Evolutionary conservation across 176 grass and related monocot genomes (phyloP).

Genomic region (Tillandsia fasciculata): DNA sequence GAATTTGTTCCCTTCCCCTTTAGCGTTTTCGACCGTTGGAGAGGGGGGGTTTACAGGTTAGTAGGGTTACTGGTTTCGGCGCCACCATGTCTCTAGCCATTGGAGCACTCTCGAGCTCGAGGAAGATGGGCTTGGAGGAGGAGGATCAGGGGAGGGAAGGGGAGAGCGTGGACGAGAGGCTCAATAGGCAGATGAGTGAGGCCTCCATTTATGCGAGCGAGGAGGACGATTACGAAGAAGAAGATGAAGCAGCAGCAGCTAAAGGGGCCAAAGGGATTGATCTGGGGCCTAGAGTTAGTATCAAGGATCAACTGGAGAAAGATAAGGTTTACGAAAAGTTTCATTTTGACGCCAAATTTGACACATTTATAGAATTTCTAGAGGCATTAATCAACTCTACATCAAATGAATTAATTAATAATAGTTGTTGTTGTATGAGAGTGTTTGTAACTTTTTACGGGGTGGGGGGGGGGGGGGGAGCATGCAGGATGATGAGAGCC

Average conservation of each 20-base stretch:
- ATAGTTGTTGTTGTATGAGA: neutral
- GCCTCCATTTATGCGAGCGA: neutral
- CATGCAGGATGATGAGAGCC: conserved; percentile 37
- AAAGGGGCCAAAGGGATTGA: conserved; percentile 10
- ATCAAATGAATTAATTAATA: neutral
- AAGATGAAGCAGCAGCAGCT: neutral
- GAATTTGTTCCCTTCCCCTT: too few species aligned
- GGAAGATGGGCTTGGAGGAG: conserved; percentile 15
- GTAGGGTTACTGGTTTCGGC: too few species aligned
- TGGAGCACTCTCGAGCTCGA: conserved; percentile 12
- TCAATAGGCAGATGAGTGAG: neutral
- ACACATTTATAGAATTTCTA: too few species aligned
- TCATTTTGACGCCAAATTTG: neutral
- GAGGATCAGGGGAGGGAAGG: neutral
- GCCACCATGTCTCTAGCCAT: conserved; percentile 13
- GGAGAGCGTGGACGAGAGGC: neutral
- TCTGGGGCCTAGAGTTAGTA: conserved; percentile 20
- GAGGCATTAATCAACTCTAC: neutral
- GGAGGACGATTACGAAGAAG: conserved; percentile 16
- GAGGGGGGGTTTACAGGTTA: too few species aligned
- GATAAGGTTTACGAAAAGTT: conserved; percentile 10
- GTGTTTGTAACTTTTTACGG: neutral
- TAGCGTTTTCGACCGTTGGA: too few species aligned
- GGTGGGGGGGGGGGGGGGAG: too few species aligned
- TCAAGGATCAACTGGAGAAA: conserved; percentile 26